phyloP scores from a whole-genome alignment of 768 basidiomycete genomes.

The Lactarius tabidus region DNA sequence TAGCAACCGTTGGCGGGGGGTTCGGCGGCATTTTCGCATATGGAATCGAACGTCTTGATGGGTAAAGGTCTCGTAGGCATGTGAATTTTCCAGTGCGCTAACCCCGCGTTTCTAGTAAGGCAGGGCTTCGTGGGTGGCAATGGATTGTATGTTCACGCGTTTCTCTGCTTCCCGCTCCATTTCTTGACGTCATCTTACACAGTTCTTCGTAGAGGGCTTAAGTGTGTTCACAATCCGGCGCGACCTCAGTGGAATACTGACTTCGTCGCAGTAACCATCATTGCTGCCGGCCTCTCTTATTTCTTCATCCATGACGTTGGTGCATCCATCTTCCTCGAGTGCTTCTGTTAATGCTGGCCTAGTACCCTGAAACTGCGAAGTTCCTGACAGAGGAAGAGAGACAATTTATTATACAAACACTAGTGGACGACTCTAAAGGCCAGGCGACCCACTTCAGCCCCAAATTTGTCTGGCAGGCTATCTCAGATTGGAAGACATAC shows the following conservation, averaged over 20 bases:
- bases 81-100: neutral
- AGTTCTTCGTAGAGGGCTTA: constrained; percentile 48
- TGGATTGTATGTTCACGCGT: constrained; percentile 42
- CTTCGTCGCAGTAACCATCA: constrained; percentile 27
- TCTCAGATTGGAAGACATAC: constrained; percentile 34
- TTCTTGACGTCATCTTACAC: neutral
- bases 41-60: constrained; percentile 45
- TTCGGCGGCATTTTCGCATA: constrained; percentile 49
- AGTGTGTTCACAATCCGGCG: constrained; percentile 15
- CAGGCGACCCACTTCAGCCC: constrained; percentile 35
- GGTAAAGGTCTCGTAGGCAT: constrained; percentile 28
- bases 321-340: neutral
- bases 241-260: neutral
- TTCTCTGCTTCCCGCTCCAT: neutral
- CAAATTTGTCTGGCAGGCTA: constrained; percentile 36
- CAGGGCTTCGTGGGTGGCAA: constrained; percentile 40
- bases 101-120: constrained; percentile 23
- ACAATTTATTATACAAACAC: constrained; percentile 30
- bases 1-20: constrained; percentile 50
- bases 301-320: constrained; percentile 40
- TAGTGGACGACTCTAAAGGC: constrained; percentile 31
- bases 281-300: constrained; percentile 40
- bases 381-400: constrained; percentile 40
- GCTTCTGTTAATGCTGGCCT: neutral
- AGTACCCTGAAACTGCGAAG: constrained; percentile 44